Conservation (phyloP, 176 grass and related monocot species). For the Calamus simplicifolius region DNA sequence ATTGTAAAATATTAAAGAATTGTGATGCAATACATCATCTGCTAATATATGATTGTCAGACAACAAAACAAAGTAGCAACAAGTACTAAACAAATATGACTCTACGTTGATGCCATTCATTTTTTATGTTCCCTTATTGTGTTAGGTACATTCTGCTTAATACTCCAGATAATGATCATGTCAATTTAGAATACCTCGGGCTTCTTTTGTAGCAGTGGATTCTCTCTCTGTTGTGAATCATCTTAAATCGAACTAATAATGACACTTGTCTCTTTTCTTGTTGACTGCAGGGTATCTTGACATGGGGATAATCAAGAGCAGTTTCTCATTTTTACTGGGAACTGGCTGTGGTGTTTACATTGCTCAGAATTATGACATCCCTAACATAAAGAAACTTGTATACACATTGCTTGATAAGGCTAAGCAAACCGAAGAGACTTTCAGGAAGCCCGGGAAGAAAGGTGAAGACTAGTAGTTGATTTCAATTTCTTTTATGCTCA, state of each 20-base stretch:
- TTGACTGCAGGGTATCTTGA: slow-evolving; percentile 15
- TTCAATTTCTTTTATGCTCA: slow-evolving; percentile 5
- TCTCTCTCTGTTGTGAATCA: background rate
- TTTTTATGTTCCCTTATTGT: too few species aligned
- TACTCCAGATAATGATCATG: too few species aligned
- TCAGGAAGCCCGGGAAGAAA: slow-evolving; percentile 31
- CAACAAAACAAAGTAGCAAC: too few species aligned
- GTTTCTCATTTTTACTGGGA: slow-evolving; percentile 51
- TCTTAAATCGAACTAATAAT: background rate
- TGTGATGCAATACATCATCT: too few species aligned
- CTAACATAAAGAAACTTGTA: slow-evolving; percentile 46
- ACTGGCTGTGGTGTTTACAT: slow-evolving; percentile 61
- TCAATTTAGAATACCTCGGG: too few species aligned
- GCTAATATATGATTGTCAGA: too few species aligned
- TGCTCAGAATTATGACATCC: slow-evolving; percentile 71
- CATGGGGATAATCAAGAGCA: slow-evolving; percentile 59
- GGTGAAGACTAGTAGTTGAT: slow-evolving; percentile 24
- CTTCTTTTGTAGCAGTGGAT: background rate
- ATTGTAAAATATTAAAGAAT: too few species aligned
- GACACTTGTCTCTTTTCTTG: background rate
- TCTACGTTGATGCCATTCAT: too few species aligned
- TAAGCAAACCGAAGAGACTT: slow-evolving; percentile 42
- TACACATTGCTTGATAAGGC: slow-evolving; percentile 21
- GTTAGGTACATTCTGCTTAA: too few species aligned
- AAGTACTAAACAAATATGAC: too few species aligned